Evolutionary conservation across 2,329 filamentous ascomycete genomes (phyloP), one percentile per base, ranked within the genome.

Genomic region (Colletotrichum somersetense): DNA sequence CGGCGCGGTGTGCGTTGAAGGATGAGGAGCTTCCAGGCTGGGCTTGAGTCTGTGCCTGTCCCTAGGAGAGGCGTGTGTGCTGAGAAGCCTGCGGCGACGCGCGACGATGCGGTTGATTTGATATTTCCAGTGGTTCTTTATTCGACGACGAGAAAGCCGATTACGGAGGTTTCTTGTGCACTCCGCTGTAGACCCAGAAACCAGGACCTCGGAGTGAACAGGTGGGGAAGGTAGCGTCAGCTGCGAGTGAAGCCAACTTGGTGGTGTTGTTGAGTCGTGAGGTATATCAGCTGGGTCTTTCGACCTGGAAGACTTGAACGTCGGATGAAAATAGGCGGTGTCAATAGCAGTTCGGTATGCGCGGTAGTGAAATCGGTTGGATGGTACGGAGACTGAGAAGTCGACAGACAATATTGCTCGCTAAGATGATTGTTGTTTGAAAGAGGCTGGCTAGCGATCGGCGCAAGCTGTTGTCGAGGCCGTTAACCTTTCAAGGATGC

Each of bases 151-250:
- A 42, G 30, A 71, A 73, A 83, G 78, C 87, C 83, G 96, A 86
- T 98, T 98, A 98, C 89, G 96, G 96, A 83, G 96, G 96, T 86
- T 97, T 96, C 88, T 95, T 96, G 88, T 96, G 94, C 87, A 95
- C 93, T 92, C 96, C 95, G 88, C 91, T 91, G 84, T 96, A 96
- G 91, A 97, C 95, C 95, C 95, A 94, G 88, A 91, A 91, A 83
- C 91, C 91, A 85, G 95, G 96, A 88, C 94, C 94, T 83, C 96
- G 92, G 87, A 97, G 93, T 90, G 94, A 95, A 88, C 92, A 92
- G 82, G 92, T 88, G 86, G 92, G 92, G 83, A 91, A 92, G 83
- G 93, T 89, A 85, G 89, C 85, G 84, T 88, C 83, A 85, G 88
- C 87, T 85, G 88, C 89, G 90, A 91, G 87, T 89, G 92, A 93